Conservation (phyloP, 345 rosid species). For the Salix viminalis region DNA sequence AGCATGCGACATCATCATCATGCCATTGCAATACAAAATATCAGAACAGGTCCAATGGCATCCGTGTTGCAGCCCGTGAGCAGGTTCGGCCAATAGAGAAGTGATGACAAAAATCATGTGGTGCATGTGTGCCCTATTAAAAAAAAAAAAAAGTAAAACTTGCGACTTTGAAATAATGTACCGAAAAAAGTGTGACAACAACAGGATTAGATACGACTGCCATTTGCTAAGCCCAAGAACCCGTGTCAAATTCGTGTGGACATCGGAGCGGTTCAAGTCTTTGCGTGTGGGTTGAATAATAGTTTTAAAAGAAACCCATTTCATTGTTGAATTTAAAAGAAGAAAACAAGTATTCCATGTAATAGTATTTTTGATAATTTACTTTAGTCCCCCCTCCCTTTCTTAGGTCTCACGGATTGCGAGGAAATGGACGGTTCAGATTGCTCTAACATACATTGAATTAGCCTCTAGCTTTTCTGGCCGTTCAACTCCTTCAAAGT, state of each 20-base stretch:
- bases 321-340: no score
- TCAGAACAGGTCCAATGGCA: not conserved
- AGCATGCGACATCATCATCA: not conserved
- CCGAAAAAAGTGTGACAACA: constrained; percentile 13
- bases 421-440: not conserved
- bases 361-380: no score
- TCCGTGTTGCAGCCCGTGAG: constrained; percentile 8
- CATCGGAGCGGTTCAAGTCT: not conserved
- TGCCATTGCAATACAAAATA: not conserved
- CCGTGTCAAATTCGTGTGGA: not conserved
- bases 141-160: no score
- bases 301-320: not conserved
- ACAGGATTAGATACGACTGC: not conserved
- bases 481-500: not conserved
- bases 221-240: not conserved
- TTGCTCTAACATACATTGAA: not conserved
- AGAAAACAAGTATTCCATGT: no score
- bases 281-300: not conserved
- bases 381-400: no score
- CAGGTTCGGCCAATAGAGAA: constrained; percentile 3
- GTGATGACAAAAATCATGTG: constrained; percentile 18
- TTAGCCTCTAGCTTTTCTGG: not conserved
- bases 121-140: constrained; percentile 14
- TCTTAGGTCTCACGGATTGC: not conserved
- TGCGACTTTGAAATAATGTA: not conserved